Percentiles rank a stretch among this genome's conserved stretches.
Evolutionary conservation across 129 eudicot genomes (phyloP).

Genomic region (Cynara cardunculus): DNA sequence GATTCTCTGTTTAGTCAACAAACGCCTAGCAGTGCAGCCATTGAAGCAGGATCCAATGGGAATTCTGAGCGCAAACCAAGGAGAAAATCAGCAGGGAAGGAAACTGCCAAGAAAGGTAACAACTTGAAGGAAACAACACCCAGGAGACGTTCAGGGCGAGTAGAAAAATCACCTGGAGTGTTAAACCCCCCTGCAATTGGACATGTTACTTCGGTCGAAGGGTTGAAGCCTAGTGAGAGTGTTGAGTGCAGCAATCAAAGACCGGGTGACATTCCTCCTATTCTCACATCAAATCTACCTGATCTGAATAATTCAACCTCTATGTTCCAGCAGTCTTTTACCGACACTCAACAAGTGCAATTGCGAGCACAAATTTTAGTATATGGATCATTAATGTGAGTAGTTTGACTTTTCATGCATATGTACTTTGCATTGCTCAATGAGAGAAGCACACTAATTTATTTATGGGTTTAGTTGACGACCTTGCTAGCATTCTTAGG

Average conservation of each 20-base stretch:
- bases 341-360: slow-evolving; percentile 89
- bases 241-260: slow-evolving; percentile 33
- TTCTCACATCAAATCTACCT: slow-evolving; percentile 47
- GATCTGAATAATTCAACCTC: slow-evolving; percentile 55
- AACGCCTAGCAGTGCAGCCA: slow-evolving; percentile 21
- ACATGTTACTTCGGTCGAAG: slow-evolving; percentile 28
- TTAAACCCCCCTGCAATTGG: slow-evolving; percentile 29
- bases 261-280: slow-evolving; percentile 29
- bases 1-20: slow-evolving; percentile 29
- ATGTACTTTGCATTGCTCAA: neutral
- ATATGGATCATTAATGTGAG: slow-evolving; percentile 91
- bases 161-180: slow-evolving; percentile 25
- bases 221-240: slow-evolving; percentile 22
- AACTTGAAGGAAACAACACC: slow-evolving; percentile 39
- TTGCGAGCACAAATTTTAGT: slow-evolving; percentile 94
- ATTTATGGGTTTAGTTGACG: neutral
- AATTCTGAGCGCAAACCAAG: slow-evolving; percentile 64
- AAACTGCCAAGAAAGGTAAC: slow-evolving; percentile 47
- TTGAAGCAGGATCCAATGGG: slow-evolving; percentile 37
- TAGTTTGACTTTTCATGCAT: slow-evolving; percentile 11
- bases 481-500: neutral
- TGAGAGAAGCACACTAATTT: neutral
- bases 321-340: slow-evolving; percentile 64
- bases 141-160: slow-evolving; percentile 24
- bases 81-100: slow-evolving; percentile 55